Conservation (phyloP, 1,139 yeast species). For the Pichia sp. region DNA sequence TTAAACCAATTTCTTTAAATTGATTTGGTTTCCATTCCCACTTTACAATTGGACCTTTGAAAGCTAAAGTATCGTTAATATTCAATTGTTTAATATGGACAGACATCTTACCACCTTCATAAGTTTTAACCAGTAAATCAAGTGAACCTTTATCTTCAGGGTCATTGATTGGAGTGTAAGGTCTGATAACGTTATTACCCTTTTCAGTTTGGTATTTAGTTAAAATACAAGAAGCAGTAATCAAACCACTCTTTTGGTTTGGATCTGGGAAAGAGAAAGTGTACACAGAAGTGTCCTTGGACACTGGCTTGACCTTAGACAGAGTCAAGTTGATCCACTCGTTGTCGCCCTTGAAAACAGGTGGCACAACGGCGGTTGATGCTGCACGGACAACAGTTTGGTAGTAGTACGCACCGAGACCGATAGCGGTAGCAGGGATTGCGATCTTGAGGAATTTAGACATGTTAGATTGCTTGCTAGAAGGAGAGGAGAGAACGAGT, state of each 20-base stretch:
- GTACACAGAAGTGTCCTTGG: slow-evolving; percentile 61
- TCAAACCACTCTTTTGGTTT: slow-evolving; percentile 70
- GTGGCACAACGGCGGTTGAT: slow-evolving; percentile 24
- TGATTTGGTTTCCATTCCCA: slow-evolving; percentile 89
- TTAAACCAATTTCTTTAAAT: slow-evolving; percentile 69
- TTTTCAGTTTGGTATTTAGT: slow-evolving; percentile 77
- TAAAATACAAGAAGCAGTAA: slow-evolving; percentile 71
- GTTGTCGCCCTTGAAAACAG: slow-evolving; percentile 58
- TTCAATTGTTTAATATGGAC: slow-evolving; percentile 64
- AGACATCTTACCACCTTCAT: slow-evolving; percentile 81
- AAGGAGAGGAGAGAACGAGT: background rate
- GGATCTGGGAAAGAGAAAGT: slow-evolving; percentile 63
- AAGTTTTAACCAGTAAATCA: slow-evolving; percentile 77
- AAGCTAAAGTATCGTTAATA: slow-evolving; percentile 73
- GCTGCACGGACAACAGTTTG: slow-evolving; percentile 19
- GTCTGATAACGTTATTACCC: slow-evolving; percentile 88
- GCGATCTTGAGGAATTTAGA: slow-evolving; percentile 22
- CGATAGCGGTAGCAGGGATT: slow-evolving; percentile 44
- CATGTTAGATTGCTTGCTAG: slow-evolving; percentile 8
- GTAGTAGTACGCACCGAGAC: slow-evolving; percentile 42
- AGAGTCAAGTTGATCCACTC: slow-evolving; percentile 80
- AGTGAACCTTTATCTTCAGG: slow-evolving; percentile 63
- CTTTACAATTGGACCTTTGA: slow-evolving; percentile 92
- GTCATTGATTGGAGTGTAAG: slow-evolving; percentile 88
- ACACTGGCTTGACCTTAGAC: slow-evolving; percentile 46